These are phyloP conservation scores for Ruellia speciosa DNA, from an alignment of 305 asterid genomes.

Conservation along the genomic window DNA sequence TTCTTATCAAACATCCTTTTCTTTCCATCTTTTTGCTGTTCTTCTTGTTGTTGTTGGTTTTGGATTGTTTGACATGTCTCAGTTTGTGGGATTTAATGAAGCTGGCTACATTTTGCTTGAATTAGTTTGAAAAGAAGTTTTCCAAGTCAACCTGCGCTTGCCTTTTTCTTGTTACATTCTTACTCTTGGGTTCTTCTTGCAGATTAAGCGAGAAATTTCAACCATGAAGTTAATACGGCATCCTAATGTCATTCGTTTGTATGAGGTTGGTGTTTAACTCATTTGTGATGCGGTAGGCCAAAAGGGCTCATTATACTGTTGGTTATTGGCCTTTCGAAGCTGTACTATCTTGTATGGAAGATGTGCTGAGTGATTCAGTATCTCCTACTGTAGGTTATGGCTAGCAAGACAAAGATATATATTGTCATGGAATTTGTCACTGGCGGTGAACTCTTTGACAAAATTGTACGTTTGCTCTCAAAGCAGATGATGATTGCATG, in stretches of 20 bases:
- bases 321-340: neutral
- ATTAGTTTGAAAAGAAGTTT: too few relatives aligned
- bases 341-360: neutral
- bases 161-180: neutral
- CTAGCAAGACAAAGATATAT: slow-evolving; percentile 92
- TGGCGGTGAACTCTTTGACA: slow-evolving; percentile 94
- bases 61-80: too few relatives aligned
- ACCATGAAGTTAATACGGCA: slow-evolving; percentile 92
- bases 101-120: too few relatives aligned
- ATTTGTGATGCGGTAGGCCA: neutral
- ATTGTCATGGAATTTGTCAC: slow-evolving; percentile 93
- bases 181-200: slow-evolving; percentile 22
- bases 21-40: too few relatives aligned
- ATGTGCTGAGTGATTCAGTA: slow-evolving; percentile 10
- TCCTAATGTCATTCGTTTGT: slow-evolving; percentile 92
- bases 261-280: slow-evolving; percentile 48
- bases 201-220: slow-evolving; percentile 95
- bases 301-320: too few relatives aligned
- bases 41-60: too few relatives aligned
- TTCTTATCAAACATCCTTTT: too few relatives aligned
- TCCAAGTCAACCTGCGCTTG: neutral
- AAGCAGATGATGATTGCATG: neutral
- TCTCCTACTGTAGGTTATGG: slow-evolving; percentile 69
- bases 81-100: too few relatives aligned
- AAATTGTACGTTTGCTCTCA: slow-evolving; percentile 51